Evolutionary conservation across 148 eudicot species (phyloP), one percentile per base, ranked within the genome.

Genomic region (Drosera capensis): DNA sequence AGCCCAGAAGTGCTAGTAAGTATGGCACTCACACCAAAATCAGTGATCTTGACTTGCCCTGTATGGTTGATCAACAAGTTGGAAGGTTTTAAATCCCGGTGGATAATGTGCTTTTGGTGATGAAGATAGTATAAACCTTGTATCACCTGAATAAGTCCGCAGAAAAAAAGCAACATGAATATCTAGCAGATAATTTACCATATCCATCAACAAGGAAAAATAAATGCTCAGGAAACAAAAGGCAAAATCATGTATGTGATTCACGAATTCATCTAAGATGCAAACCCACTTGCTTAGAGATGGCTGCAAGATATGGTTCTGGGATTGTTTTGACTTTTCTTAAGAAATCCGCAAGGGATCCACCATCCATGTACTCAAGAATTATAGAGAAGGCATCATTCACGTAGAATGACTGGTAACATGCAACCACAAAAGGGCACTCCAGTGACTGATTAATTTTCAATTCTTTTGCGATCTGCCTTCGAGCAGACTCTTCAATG

Each of bases 341-440:
- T 58, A 90, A 65, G 44, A 90, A 76, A 67, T 90, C 99, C 44
- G 75, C 72, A 52, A 90, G 78, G 30, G 99, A 90, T 29, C 99
- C 99, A 41, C 99, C 99, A 68, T 90, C 99, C 99, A 90, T 90
- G 74, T 84, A 90, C 78, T 90, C 99, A 72, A 90, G 57, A 20
- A 90, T 78, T 48, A 90, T 80, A 23, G 99, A 90, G 55, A 90
- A 66, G 52, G 88, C 99, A 57, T 86, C 88, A 60, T 90, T 90
- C 40, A 73, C 78, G 71, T 71, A 85, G 55, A 78, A 85, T 57
- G 93, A 85, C 49, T 90, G 88, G 58, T 84, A 90, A 63, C 94
- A 85, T 20, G 86, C 72, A 37, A 90, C 99, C 52, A 75, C 79
- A 59, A 69, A 67, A 23, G 78, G 85, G 55, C 93, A 80, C 52